Percentiles rank a stretch among this genome's conserved stretches.
These are phyloP conservation scores for Mortierella sp. DNA, from an alignment of 371 early-diverging fungal species.

Conservation along the genomic window DNA sequence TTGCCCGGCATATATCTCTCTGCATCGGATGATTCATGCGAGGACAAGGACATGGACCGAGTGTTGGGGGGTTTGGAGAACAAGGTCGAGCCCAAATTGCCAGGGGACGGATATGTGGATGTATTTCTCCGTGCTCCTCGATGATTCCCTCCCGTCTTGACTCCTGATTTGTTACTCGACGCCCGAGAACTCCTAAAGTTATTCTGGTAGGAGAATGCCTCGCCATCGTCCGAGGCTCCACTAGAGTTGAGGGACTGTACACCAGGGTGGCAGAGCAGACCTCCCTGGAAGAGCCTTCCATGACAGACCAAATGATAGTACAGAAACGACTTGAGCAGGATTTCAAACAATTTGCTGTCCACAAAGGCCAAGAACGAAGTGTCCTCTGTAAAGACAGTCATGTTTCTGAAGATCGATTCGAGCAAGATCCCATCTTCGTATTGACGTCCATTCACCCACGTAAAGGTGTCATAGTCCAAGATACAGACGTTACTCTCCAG, in stretches of 20 bases:
- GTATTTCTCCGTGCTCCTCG: slow-evolving; percentile 12
- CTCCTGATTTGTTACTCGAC: slow-evolving; percentile 3
- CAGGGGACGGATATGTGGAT: slow-evolving; percentile 20
- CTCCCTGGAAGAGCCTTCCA: slow-evolving; percentile 34
- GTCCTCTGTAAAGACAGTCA: slow-evolving; percentile 39
- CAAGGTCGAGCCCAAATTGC: slow-evolving; percentile 12
- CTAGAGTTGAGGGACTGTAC: slow-evolving; percentile 35
- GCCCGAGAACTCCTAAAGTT: slow-evolving; percentile 33
- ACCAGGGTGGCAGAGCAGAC: slow-evolving; percentile 13
- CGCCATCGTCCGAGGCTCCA: slow-evolving; percentile 49
- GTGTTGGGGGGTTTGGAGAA: background rate
- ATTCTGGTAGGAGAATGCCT: slow-evolving; percentile 42
- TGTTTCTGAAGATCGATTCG: slow-evolving; percentile 37
- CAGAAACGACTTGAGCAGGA: slow-evolving; percentile 40
- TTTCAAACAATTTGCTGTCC: slow-evolving; percentile 37
- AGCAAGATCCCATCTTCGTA: slow-evolving; percentile 44
- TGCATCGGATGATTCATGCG: slow-evolving; percentile 40
- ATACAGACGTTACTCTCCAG: slow-evolving; percentile 28
- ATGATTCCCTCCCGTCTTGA: slow-evolving; percentile 8
- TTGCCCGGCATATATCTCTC: slow-evolving; percentile 10
- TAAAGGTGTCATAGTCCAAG: slow-evolving; percentile 36
- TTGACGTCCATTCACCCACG: slow-evolving; percentile 40
- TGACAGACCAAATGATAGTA: slow-evolving; percentile 46
- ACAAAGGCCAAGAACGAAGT: slow-evolving; percentile 39
- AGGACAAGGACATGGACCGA: slow-evolving; percentile 26